phyloP scores from a whole-genome alignment of 2,329 filamentous ascomycete genomes.

The Paracoccidioides lutzii region DNA sequence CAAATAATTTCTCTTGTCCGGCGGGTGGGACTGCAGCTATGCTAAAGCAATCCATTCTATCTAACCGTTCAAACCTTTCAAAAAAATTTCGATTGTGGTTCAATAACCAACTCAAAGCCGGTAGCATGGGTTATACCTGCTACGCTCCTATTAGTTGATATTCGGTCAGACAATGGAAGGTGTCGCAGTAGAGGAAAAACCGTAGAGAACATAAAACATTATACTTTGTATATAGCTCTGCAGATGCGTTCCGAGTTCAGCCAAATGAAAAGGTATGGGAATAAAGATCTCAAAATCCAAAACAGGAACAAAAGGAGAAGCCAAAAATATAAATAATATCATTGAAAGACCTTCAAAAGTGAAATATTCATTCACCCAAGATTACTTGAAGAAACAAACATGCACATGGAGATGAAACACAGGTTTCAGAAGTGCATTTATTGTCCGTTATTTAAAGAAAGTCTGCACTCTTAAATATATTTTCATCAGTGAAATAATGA shows the following conservation, averaged over 20 bases:
- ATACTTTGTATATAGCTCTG: too few relatives aligned
- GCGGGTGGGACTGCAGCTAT: not conserved
- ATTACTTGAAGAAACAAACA: too few relatives aligned
- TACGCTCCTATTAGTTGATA: not conserved
- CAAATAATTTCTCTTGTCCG: too few relatives aligned
- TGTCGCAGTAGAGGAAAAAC: not conserved
- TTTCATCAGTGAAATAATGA: constrained; percentile 26
- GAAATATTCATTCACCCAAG: too few relatives aligned
- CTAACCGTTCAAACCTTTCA: not conserved
- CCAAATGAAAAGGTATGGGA: too few relatives aligned
- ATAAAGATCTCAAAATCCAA: too few relatives aligned
- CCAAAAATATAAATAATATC: too few relatives aligned
- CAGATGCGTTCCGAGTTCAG: too few relatives aligned
- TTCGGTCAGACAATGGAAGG: not conserved
- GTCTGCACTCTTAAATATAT: constrained; percentile 23
- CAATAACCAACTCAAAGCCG: not conserved
- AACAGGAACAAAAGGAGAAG: too few relatives aligned
- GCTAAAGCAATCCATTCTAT: not conserved
- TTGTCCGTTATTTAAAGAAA: not conserved
- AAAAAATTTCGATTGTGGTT: not conserved
- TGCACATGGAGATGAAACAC: not conserved
- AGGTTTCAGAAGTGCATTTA: not conserved
- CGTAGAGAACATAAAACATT: not conserved
- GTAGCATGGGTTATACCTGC: not conserved
- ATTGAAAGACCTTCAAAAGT: too few relatives aligned